phyloP scores from a whole-genome alignment of 345 rosid species.

The Turnera subulata region DNA sequence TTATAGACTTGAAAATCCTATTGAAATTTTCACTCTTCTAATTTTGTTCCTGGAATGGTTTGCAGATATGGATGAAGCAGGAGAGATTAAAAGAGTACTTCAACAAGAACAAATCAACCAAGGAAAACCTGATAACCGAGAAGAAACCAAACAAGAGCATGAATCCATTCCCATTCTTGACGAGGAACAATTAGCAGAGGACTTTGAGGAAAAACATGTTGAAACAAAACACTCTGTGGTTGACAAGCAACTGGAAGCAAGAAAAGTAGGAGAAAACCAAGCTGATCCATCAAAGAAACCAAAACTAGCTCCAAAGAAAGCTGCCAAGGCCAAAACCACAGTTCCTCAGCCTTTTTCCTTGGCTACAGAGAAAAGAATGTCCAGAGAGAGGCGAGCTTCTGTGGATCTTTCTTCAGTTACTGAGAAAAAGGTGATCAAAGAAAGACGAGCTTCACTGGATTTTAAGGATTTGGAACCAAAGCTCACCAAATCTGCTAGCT shows the following conservation, averaged over 20 bases:
- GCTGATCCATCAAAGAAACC: slow-evolving; percentile 19
- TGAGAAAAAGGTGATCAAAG: slow-evolving; percentile 13
- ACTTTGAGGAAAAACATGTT: too few species aligned
- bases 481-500: slow-evolving; percentile 24
- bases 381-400: slow-evolving; percentile 18
- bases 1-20: too few species aligned
- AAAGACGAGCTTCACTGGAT: too few species aligned
- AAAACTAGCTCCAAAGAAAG: slow-evolving; percentile 17
- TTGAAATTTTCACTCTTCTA: neutral
- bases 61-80: slow-evolving; percentile 17
- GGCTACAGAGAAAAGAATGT: slow-evolving; percentile 36
- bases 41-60: neutral
- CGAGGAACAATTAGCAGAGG: neutral
- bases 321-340: slow-evolving; percentile 15
- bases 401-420: slow-evolving; percentile 15
- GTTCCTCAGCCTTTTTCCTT: slow-evolving; percentile 37
- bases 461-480: slow-evolving; percentile 14
- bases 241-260: neutral
- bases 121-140: neutral
- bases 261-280: slow-evolving; percentile 5
- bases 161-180: neutral
- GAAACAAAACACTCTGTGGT: neutral
- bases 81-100: neutral
- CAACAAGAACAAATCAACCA: neutral
- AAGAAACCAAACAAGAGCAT: neutral